Evolutionary conservation across 805 yeast species (phyloP).

Genomic region (Cyberlindnera xylosilytica): DNA sequence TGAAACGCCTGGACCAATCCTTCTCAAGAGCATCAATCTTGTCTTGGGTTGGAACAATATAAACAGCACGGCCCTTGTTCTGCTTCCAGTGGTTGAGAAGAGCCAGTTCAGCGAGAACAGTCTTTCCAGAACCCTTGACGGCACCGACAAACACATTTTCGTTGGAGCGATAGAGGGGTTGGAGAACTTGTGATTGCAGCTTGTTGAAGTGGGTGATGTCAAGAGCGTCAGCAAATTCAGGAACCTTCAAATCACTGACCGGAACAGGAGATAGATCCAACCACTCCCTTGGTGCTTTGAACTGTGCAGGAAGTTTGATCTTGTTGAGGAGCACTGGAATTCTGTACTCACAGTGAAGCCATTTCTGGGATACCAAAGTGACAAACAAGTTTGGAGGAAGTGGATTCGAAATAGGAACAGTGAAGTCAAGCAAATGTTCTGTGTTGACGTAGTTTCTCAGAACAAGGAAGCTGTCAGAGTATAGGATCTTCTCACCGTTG

Average conservation of each 20-base stretch:
- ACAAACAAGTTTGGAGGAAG: slow-evolving; percentile 74
- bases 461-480: slow-evolving; percentile 51
- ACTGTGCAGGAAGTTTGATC: slow-evolving; percentile 57
- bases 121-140: slow-evolving; percentile 75
- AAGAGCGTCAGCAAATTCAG: slow-evolving; percentile 45
- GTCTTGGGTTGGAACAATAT: slow-evolving; percentile 62
- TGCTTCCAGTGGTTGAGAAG: slow-evolving; percentile 69
- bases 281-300: slow-evolving; percentile 59
- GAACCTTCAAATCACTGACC: slow-evolving; percentile 42
- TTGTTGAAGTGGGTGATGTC: slow-evolving; percentile 58
- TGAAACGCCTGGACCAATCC: slow-evolving; percentile 52
- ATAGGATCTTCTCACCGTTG: slow-evolving; percentile 74
- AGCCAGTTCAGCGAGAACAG: slow-evolving; percentile 68
- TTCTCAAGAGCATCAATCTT: slow-evolving; percentile 44
- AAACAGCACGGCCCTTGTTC: slow-evolving; percentile 67
- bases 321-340: slow-evolving; percentile 55
- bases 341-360: slow-evolving; percentile 75
- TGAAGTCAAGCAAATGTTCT: slow-evolving; percentile 59
- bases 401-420: slow-evolving; percentile 53
- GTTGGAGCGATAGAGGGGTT: slow-evolving; percentile 51
- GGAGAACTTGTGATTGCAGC: slow-evolving; percentile 71
- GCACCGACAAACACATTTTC: slow-evolving; percentile 66
- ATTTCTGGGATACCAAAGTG: slow-evolving; percentile 70
- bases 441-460: slow-evolving; percentile 45
- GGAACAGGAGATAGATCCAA: slow-evolving; percentile 51